These are phyloP conservation scores for Cladobotryum mycophilum DNA, from an alignment of 2,329 filamentous ascomycete genomes.

Conservation along the genomic window DNA sequence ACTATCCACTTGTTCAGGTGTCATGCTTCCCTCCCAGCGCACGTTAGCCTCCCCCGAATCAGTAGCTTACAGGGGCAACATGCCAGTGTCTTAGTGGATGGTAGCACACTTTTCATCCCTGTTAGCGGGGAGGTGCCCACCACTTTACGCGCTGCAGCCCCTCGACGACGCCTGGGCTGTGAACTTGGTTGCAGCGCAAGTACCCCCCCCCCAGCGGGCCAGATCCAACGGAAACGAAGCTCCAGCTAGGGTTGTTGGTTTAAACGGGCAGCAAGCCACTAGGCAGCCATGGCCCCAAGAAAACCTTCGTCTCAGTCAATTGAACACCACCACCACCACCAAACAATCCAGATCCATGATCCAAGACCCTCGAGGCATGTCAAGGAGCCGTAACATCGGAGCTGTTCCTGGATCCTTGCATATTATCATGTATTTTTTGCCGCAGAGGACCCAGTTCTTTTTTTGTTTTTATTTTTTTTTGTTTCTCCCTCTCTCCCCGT, in stretches of 20 bases:
- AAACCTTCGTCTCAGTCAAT: slow-evolving; percentile 20
- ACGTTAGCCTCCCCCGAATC: no score
- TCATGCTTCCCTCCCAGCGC: neutral
- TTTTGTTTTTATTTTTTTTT: neutral
- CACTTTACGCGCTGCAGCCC: slow-evolving; percentile 10
- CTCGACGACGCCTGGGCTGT: neutral
- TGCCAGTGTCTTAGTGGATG: neutral
- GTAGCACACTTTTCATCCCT: slow-evolving; percentile 5
- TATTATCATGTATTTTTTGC: neutral
- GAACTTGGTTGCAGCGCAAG: no score
- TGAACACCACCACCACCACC: neutral
- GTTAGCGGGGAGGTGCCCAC: slow-evolving; percentile 6
- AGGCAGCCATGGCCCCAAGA: slow-evolving; percentile 29
- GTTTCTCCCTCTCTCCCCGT: no score
- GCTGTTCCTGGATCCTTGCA: slow-evolving; percentile 13
- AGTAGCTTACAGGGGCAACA: slow-evolving; percentile 12
- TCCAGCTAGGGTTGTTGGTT: no score
- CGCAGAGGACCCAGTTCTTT: neutral
- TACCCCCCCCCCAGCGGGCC: neutral
- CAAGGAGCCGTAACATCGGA: neutral
- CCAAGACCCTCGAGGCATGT: no score
- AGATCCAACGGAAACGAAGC: slow-evolving; percentile 10
- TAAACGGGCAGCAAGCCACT: slow-evolving; percentile 18
- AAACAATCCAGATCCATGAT: no score
- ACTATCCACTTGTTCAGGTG: neutral